These are phyloP conservation scores for Chondrus crispus DNA, from an alignment of 23 red algal species.

Conservation along the genomic window DNA sequence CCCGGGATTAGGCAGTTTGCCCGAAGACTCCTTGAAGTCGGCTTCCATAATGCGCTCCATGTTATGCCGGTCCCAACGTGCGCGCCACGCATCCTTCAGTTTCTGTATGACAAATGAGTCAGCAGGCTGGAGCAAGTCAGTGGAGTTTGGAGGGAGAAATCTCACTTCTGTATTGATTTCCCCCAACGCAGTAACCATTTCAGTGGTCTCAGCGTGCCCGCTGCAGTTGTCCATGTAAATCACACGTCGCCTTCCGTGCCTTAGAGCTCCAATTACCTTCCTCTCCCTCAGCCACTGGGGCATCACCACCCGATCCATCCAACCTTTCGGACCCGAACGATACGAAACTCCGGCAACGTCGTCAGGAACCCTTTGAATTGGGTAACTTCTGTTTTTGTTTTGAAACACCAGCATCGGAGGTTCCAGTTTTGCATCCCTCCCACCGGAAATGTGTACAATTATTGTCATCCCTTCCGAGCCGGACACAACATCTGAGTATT, in stretches of 20 bases:
- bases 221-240: not conserved
- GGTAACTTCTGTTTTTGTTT: not conserved
- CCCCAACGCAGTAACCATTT: not conserved
- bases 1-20: too few species aligned
- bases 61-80: not conserved
- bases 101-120: constrained; percentile 20
- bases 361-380: not conserved
- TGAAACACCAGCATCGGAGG: not conserved
- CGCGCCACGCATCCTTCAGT: not conserved
- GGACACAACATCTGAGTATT: not conserved
- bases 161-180: not conserved
- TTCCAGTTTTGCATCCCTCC: not conserved
- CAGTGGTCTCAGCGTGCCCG: not conserved
- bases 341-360: not conserved
- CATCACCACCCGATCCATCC: not conserved
- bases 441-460: not conserved
- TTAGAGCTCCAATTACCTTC: not conserved
- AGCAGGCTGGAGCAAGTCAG: constrained; percentile 6
- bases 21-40: too few species aligned
- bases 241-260: not conserved
- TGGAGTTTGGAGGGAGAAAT: not conserved
- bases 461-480: not conserved
- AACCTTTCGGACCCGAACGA: not conserved
- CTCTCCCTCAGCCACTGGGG: not conserved
- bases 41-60: too few species aligned